A percentile compares a stretch with the other conserved stretches of the same genome.
phyloP scores from a whole-genome alignment of 2,329 filamentous ascomycete species.

The Nemania serpens region DNA sequence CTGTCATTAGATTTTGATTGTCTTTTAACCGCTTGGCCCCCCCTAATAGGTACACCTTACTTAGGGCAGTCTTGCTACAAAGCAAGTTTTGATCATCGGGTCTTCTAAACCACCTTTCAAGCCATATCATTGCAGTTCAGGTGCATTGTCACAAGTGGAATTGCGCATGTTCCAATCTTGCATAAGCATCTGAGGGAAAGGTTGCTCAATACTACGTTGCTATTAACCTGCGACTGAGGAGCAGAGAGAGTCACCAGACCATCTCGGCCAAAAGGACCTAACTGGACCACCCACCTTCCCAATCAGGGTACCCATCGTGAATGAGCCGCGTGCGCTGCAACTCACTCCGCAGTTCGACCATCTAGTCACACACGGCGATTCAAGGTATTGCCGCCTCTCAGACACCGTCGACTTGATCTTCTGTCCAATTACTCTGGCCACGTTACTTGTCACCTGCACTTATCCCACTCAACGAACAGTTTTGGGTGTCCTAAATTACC shows the following conservation, averaged over 20 bases:
- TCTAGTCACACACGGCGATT: slow-evolving; percentile 14
- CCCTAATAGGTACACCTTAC: slow-evolving; percentile 8
- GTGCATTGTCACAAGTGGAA: slow-evolving; percentile 18
- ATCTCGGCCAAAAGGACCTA: slow-evolving; percentile 32
- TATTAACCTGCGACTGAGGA: slow-evolving; percentile 23
- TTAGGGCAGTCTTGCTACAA: slow-evolving; percentile 1
- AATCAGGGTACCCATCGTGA: slow-evolving; percentile 39
- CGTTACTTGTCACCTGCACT: slow-evolving; percentile 26
- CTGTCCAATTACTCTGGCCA: slow-evolving; percentile 28
- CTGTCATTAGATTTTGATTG: slow-evolving; percentile 27
- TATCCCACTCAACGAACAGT: slow-evolving; percentile 20
- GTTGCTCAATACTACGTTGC: slow-evolving; percentile 34
- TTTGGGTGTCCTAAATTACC: slow-evolving; percentile 17
- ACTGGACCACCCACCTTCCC: slow-evolving; percentile 39
- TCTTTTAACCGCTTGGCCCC: slow-evolving; percentile 29
- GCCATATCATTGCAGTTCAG: slow-evolving; percentile 10
- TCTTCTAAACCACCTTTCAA: neutral
- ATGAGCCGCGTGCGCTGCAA: slow-evolving; percentile 24
- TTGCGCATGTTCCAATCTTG: slow-evolving; percentile 15
- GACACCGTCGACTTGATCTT: slow-evolving; percentile 11
- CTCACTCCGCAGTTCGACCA: slow-evolving; percentile 4
- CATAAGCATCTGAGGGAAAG: slow-evolving; percentile 21
- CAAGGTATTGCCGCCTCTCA: slow-evolving; percentile 11
- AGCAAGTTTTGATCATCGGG: neutral
- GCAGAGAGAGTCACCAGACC: slow-evolving; percentile 37